Evolutionary conservation across 140 eudicot genomes (phyloP).

Genomic region (Flaveria floridana): DNA sequence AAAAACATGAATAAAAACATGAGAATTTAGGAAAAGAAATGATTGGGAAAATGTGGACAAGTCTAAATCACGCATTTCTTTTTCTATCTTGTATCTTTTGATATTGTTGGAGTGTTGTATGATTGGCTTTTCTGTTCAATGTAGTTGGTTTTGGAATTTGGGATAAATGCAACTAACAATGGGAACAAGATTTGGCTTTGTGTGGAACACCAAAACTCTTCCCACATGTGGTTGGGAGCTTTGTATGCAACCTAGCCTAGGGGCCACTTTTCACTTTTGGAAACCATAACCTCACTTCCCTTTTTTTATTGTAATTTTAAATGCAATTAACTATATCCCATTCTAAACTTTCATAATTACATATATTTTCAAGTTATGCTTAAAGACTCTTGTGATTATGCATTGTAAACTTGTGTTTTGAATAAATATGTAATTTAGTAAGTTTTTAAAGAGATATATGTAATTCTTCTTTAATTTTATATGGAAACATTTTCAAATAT

Average conservation of each 20-base stretch:
- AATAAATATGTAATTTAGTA: no score
- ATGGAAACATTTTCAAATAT: no score
- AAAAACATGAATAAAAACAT: neutral
- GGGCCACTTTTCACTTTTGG: conserved; percentile 19
- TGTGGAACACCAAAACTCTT: neutral
- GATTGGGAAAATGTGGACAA: neutral
- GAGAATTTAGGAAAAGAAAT: neutral
- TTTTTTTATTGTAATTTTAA: no score
- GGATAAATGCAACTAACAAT: conserved; percentile 10
- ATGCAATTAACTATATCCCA: no score
- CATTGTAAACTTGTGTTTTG: no score
- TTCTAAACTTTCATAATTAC: no score
- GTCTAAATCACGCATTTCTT: neutral
- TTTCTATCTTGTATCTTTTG: conserved; percentile 4
- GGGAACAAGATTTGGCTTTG: conserved; percentile 20
- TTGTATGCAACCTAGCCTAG: conserved; percentile 7
- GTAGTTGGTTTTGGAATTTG: conserved; percentile 6
- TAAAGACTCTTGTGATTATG: no score
- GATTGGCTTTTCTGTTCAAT: neutral
- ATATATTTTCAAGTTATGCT: no score
- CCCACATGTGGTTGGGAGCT: conserved; percentile 7
- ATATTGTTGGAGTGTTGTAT: neutral
- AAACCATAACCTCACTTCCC: neutral
- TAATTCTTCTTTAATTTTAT: no score
- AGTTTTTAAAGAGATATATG: no score